These are phyloP conservation scores for Coleophoma crateriformis DNA, from an alignment of 2,329 filamentous ascomycete species.

Conservation along the genomic window DNA sequence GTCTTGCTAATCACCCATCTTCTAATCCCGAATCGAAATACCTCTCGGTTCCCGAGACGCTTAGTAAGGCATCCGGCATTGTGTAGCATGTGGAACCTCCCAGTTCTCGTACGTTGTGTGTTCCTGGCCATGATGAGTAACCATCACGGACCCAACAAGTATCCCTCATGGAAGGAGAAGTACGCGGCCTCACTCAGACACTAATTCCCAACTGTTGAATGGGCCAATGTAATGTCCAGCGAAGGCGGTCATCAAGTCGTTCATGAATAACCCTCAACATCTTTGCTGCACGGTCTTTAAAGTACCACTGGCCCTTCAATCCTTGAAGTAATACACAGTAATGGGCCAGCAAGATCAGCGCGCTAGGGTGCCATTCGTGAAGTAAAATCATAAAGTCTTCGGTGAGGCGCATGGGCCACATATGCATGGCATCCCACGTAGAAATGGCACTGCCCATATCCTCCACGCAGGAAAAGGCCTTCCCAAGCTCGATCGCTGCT, in stretches of 20 bases:
- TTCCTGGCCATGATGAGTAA: too few species aligned
- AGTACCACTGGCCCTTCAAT: constrained; percentile 13
- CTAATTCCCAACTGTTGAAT: neutral
- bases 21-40: too few species aligned
- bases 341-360: constrained; percentile 15
- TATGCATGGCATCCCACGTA: constrained; percentile 13
- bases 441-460: constrained; percentile 4
- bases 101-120: too few species aligned
- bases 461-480: constrained; percentile 7
- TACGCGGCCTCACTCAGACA: neutral
- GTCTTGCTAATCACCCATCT: too few species aligned
- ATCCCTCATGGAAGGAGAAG: neutral
- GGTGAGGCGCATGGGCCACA: constrained; percentile 12
- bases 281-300: constrained; percentile 7
- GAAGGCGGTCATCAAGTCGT: constrained; percentile 6
- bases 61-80: too few species aligned
- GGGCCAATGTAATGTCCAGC: constrained; percentile 1
- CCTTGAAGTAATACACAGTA: constrained; percentile 14
- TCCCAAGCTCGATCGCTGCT: constrained; percentile 7
- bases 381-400: constrained; percentile 9
- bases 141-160: neutral
- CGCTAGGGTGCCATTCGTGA: constrained; percentile 6
- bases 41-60: too few species aligned
- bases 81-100: too few species aligned
- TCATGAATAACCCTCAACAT: constrained; percentile 1